Evolutionary conservation across 2,329 filamentous ascomycete species (phyloP).

Genomic region (Fusarium agapanthi): DNA sequence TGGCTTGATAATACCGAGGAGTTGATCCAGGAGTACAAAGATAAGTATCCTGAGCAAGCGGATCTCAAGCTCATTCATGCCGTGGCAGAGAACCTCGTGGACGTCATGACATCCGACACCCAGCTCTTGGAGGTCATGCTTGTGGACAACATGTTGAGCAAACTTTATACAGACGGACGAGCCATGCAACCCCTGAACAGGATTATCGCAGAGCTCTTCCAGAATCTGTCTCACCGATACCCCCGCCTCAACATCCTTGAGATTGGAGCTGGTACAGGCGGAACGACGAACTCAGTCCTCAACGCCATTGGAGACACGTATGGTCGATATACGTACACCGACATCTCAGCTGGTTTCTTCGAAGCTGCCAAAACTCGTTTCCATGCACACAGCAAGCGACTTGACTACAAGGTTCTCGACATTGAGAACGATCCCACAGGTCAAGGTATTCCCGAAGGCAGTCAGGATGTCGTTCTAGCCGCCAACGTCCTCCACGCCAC

Average conservation of each 20-base stretch:
- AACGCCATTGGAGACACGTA: background rate
- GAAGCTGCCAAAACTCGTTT: background rate
- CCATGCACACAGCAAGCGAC: background rate
- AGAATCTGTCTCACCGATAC: background rate
- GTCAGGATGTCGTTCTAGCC: background rate
- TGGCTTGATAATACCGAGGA: background rate
- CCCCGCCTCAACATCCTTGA: background rate
- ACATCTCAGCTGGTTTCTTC: slow-evolving; percentile 1
- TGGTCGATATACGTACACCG: background rate
- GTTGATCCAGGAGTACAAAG: background rate
- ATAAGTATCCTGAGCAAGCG: background rate
- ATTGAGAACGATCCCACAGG: background rate
- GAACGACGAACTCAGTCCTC: background rate
- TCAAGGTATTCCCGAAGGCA: background rate
- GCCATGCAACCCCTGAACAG: background rate
- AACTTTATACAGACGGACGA: background rate
- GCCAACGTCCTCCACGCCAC: background rate
- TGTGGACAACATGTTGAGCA: background rate
- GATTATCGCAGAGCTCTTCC: background rate
- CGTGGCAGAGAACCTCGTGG: background rate
- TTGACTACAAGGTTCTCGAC: background rate
- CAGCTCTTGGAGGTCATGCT: background rate
- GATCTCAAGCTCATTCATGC: slow-evolving; percentile 2
- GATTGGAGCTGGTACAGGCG: background rate
- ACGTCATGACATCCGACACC: background rate